These are phyloP conservation scores for Globisporangium emineosum DNA, from an alignment of 352 stramenopile species.

Conservation along the genomic window DNA sequence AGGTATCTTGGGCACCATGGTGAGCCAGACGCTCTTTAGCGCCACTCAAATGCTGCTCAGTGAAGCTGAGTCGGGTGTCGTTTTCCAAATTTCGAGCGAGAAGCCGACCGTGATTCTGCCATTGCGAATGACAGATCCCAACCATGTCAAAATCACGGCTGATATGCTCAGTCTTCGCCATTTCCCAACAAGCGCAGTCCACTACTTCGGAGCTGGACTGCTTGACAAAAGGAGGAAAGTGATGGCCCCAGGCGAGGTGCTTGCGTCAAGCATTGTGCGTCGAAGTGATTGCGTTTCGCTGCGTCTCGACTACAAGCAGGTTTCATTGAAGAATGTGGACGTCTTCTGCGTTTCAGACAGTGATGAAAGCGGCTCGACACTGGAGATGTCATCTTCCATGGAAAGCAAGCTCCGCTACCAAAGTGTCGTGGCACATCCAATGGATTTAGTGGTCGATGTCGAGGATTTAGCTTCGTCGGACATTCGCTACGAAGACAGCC, in stretches of 20 bases:
- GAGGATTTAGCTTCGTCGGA: slow-evolving; percentile 62
- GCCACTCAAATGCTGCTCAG: slow-evolving; percentile 72
- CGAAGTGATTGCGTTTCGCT: slow-evolving; percentile 27
- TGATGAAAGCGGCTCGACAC: slow-evolving; percentile 11
- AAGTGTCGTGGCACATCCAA: slow-evolving; percentile 30
- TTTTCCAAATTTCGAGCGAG: slow-evolving; percentile 48
- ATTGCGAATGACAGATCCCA: slow-evolving; percentile 42
- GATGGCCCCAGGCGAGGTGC: slow-evolving; percentile 18
- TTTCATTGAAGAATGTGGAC: slow-evolving; percentile 51
- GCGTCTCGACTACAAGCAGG: slow-evolving; percentile 33
- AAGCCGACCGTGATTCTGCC: slow-evolving; percentile 71
- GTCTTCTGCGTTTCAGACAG: slow-evolving; percentile 31
- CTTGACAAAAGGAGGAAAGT: slow-evolving; percentile 33
- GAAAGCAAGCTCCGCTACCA: slow-evolving; percentile 3
- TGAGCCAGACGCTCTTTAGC: slow-evolving; percentile 64
- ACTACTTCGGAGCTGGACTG: slow-evolving; percentile 30
- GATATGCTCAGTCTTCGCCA: slow-evolving; percentile 55
- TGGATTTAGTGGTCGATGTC: slow-evolving; percentile 59
- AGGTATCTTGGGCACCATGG: slow-evolving; percentile 68
- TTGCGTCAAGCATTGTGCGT: slow-evolving; percentile 38
- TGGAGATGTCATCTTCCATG: slow-evolving; percentile 2
- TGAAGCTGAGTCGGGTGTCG: slow-evolving; percentile 53
- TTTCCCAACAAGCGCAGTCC: slow-evolving; percentile 53
- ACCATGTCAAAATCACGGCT: slow-evolving; percentile 60
- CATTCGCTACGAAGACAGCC: slow-evolving; percentile 29